A percentile compares a stretch with the other conserved stretches of the same genome.
Evolutionary conservation across 495 filamentous ascomycete species (phyloP).

Genomic region (Evansstolkia leycettana): DNA sequence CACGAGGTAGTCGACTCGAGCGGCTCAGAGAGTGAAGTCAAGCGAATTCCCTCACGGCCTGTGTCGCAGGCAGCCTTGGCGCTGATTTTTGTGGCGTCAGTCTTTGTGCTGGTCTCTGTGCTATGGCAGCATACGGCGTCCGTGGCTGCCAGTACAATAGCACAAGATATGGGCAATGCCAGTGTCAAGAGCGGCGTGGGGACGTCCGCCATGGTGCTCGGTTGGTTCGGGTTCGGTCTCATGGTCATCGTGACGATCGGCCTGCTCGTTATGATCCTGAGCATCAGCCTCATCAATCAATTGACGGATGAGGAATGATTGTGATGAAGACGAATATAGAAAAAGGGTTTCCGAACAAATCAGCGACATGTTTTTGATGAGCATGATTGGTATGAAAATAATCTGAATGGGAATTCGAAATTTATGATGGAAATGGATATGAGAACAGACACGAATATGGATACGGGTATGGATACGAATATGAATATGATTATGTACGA

Average conservation of each 20-base stretch:
- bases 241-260: conserved; percentile 92
- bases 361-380: neutral
- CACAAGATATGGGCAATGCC: conserved; percentile 91
- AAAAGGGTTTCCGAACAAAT: conserved; percentile 1
- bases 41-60: conserved; percentile 56
- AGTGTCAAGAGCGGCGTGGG: conserved; percentile 82
- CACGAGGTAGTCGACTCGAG: conserved; percentile 47
- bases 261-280: conserved; percentile 88
- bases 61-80: conserved; percentile 56
- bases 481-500: no score
- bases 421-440: neutral
- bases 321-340: neutral
- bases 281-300: conserved; percentile 56
- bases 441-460: neutral
- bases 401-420: neutral
- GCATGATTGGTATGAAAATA: neutral
- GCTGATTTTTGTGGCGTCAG: conserved; percentile 52
- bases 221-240: conserved; percentile 90
- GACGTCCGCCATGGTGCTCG: conserved; percentile 85
- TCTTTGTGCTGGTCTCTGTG: conserved; percentile 61
- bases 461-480: neutral
- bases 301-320: conserved; percentile 37
- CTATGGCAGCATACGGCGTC: conserved; percentile 82
- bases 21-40: conserved; percentile 47
- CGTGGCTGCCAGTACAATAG: conserved; percentile 83